phyloP scores from a whole-genome alignment of 257 asterid genomes.

The Parsonsia alboflavescens region DNA sequence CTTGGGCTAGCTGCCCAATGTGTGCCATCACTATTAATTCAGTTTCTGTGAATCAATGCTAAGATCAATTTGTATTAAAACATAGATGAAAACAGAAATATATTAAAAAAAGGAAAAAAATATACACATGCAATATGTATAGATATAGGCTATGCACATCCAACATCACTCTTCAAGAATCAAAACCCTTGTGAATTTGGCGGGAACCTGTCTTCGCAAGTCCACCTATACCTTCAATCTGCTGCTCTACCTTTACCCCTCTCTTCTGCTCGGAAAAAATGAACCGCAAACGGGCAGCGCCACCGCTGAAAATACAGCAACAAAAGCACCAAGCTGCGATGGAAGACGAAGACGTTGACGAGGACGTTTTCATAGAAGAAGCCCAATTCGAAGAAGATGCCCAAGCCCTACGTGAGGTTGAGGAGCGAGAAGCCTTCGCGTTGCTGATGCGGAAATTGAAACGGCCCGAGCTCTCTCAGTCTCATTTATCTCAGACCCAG shows the following conservation, averaged over 20 bases:
- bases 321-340: constrained; percentile 49
- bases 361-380: constrained; percentile 83
- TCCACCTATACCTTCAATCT: not conserved
- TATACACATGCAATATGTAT: too few relatives aligned
- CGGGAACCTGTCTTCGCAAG: constrained; percentile 36
- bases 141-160: not conserved
- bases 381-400: constrained; percentile 67
- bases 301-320: constrained; percentile 36
- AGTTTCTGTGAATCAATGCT: too few relatives aligned
- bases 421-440: constrained; percentile 48
- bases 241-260: constrained; percentile 21
- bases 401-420: constrained; percentile 39
- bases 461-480: constrained; percentile 58
- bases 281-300: constrained; percentile 61
- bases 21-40: too few relatives aligned
- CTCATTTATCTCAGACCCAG: constrained; percentile 44
- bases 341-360: constrained; percentile 87
- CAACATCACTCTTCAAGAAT: not conserved
- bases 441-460: constrained; percentile 72
- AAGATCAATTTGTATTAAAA: too few relatives aligned
- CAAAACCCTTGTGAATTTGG: constrained; percentile 22
- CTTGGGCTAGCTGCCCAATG: too few relatives aligned
- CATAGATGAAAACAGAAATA: too few relatives aligned
- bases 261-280: constrained; percentile 21
- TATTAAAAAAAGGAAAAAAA: too few relatives aligned